Percentiles rank a stretch among this genome's conserved stretches.
Evolutionary conservation across 495 filamentous ascomycete genomes (phyloP).

Genomic region (Neurospora sp.): DNA sequence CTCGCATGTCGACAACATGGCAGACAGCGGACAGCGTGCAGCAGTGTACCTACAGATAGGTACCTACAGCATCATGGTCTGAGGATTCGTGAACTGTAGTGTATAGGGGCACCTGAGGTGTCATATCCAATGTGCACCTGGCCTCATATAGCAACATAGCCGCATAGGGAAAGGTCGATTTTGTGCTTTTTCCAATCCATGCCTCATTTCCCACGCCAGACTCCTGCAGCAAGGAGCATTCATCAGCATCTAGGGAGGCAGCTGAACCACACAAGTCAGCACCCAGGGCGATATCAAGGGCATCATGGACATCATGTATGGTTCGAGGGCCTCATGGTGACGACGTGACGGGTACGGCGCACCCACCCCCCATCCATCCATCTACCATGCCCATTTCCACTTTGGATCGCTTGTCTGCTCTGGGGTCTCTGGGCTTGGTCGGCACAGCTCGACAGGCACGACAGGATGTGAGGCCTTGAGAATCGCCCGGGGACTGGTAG

Average conservation of each 20-base stretch:
- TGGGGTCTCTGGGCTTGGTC: background rate
- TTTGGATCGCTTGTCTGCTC: background rate
- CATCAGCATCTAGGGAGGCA: background rate
- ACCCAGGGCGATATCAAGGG: background rate
- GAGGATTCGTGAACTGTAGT: background rate
- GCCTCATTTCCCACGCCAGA: background rate
- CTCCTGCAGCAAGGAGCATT: background rate
- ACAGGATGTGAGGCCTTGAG: background rate
- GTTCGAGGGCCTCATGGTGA: background rate
- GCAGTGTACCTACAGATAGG: background rate
- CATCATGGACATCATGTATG: background rate
- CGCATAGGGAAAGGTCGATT: background rate
- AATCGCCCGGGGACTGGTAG: background rate
- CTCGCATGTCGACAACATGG: background rate
- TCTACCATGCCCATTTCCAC: background rate
- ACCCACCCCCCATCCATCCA: background rate
- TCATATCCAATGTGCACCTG: background rate
- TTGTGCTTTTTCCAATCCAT: background rate
- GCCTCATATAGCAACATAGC: background rate
- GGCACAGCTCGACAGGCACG: background rate
- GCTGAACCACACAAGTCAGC: background rate
- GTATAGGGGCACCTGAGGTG: background rate
- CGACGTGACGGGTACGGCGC: background rate
- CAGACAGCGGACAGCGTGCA: background rate
- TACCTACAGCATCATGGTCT: background rate